Base-by-base conservation (phyloP, 345 rosid species). In the Rhodamnia argentea region DNA sequence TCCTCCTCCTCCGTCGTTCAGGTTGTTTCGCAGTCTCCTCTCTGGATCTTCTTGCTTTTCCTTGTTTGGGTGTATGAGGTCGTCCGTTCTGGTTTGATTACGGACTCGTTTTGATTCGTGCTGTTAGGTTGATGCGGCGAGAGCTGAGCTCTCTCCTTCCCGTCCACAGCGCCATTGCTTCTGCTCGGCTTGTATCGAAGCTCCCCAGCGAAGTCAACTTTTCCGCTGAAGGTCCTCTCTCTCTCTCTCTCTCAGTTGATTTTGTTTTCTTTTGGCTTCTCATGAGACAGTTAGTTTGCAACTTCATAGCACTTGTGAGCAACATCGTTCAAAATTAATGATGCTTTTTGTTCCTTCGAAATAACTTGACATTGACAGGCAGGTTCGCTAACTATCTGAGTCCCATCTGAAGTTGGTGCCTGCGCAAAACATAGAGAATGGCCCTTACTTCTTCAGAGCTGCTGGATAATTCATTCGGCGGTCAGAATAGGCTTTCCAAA, bases 381-480 rank as follows among this genome's bases (percentile, higher is more conserved):
- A 87, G 96, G 88, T 94, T 95, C 92, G 94, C 92, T 40, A 93
- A 93, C 84, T 95, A 95, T 91, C 82, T 95, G 86, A 95, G 98
- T 88, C 98, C 98, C 87, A 95, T 95, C 95, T 95, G 81, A 70
- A 70, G 47, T 70, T 37, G 92, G 85, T 37, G 75, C 53, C 87
- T 83, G 52, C 15, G 84, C 59, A 75, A 40, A 82, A 84, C 51
- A 84, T 87, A 51, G 59, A 86, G 55, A 82, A 59, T 81, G 10
- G 84, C 83, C 82, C 40, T 57, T 85, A 42, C 54, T 57, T 18
- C 29, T 62, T 37, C 37, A 26, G 29, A 88, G 50, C 15, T 54
- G 57, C 76, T 70, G 86, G 29, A 84, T 86, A 18, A 42, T 50
- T 58, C 64, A 64, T 87, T 83, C 29, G 70, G 84, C 26, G 13